A percentile compares a stretch with the other conserved stretches of the same genome.
Evolutionary conservation across 257 asterid genomes (phyloP).

Genomic region (Lantana camara): DNA sequence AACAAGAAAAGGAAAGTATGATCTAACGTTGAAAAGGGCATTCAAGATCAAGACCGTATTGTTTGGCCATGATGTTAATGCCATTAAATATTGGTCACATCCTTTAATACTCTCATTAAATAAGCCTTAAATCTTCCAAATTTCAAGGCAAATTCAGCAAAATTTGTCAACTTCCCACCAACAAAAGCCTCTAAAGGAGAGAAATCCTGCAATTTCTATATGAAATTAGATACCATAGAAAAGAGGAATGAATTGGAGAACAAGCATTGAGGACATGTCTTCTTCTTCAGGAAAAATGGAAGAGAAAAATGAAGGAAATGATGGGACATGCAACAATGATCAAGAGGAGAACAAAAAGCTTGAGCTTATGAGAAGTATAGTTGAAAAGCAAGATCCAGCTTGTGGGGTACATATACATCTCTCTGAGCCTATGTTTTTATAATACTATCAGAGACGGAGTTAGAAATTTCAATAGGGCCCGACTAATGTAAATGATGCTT

Average conservation of each 20-base stretch:
- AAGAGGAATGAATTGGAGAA: background rate
- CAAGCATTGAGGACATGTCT: conserved; percentile 28
- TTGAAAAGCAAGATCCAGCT: conserved; percentile 58
- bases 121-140: background rate
- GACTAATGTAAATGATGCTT: background rate
- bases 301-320: conserved; percentile 8
- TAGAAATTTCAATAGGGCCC: background rate
- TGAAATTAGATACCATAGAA: too few species aligned
- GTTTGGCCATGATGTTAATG: background rate
- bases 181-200: background rate
- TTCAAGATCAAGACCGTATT: background rate
- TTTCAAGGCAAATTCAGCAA: background rate
- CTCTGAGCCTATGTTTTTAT: too few species aligned
- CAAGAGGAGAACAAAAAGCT: conserved; percentile 42
- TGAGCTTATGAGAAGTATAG: conserved; percentile 42
- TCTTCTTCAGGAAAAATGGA: conserved; percentile 32
- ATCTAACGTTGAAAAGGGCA: background rate
- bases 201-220: background rate
- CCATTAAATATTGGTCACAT: conserved; percentile 9
- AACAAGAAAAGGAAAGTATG: background rate
- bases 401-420: conserved; percentile 48
- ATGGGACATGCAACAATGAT: background rate
- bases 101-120: background rate
- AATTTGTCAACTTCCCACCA: background rate
- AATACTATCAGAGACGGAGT: too few species aligned